Percentiles rank a stretch among this genome's conserved stretches.
Evolutionary conservation across 2,329 filamentous ascomycete species (phyloP).

Genomic region (Drechslerella dactyloides): DNA sequence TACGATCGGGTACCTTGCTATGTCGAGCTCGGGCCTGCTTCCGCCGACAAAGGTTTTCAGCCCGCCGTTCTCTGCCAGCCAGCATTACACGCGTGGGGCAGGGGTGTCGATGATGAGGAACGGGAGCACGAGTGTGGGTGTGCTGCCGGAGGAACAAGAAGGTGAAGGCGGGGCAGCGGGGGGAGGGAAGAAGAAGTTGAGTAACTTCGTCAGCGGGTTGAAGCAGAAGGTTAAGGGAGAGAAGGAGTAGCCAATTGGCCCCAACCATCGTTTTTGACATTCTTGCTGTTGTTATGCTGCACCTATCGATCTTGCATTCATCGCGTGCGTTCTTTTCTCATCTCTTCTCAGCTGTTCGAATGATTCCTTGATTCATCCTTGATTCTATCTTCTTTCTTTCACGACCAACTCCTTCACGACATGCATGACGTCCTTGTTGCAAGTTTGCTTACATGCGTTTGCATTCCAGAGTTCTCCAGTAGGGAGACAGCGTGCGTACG

Average conservation of each 20-base stretch:
- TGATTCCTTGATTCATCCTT: not conserved
- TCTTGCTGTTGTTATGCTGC: too few relatives aligned
- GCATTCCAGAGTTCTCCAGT: too few relatives aligned
- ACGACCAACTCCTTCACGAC: not conserved
- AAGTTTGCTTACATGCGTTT: not conserved
- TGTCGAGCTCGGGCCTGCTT: conserved; percentile 6
- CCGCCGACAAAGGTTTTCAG: not conserved
- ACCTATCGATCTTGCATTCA: too few relatives aligned
- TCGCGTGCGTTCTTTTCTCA: too few relatives aligned
- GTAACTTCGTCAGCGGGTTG: conserved; percentile 53
- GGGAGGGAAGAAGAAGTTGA: conserved; percentile 52
- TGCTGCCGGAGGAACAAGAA: conserved; percentile 34
- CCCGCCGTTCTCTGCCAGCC: not conserved
- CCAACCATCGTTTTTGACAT: too few relatives aligned
- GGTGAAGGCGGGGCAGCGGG: conserved; percentile 25
- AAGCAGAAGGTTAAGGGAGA: conserved; percentile 52
- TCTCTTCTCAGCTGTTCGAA: not conserved
- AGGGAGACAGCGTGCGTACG: too few relatives aligned
- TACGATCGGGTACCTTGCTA: conserved; percentile 9
- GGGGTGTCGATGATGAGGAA: conserved; percentile 15
- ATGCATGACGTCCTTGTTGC: not conserved
- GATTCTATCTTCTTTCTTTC: not conserved
- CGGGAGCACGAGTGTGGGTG: conserved; percentile 11
- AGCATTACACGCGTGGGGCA: not conserved
- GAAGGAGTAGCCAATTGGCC: conserved; percentile 5